A percentile compares a stretch with the other conserved stretches of the same genome.
Evolutionary conservation across 306 rosid genomes (phyloP).

Genomic region (Erythrophleum fordii): DNA sequence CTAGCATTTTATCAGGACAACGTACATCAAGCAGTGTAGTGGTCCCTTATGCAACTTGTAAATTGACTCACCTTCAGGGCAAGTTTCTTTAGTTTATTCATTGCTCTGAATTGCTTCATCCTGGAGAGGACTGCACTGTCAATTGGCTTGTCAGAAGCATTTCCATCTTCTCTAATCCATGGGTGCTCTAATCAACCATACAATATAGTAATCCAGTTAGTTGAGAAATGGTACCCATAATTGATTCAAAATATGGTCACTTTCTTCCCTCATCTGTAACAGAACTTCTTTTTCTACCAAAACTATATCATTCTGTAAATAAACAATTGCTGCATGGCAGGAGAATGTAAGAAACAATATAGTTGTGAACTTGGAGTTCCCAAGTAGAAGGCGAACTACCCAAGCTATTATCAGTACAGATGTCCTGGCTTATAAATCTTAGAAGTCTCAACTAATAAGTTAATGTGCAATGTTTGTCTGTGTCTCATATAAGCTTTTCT

Average conservation of each 20-base stretch:
- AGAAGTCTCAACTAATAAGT: too few relatives aligned
- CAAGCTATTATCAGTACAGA: not conserved
- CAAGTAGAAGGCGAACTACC: not conserved
- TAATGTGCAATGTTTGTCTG: too few relatives aligned
- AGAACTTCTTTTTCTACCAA: slow-evolving; percentile 1
- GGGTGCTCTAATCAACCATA: slow-evolving; percentile 75
- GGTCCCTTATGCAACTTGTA: slow-evolving; percentile 32
- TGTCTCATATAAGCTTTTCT: not conserved
- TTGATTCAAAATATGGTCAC: slow-evolving; percentile 4
- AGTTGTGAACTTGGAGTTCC: not conserved
- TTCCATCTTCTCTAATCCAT: slow-evolving; percentile 90
- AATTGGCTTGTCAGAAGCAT: slow-evolving; percentile 89
- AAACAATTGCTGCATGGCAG: slow-evolving; percentile 12
- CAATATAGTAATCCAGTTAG: slow-evolving; percentile 40
- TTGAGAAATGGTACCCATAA: slow-evolving; percentile 12
- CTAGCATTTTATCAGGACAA: slow-evolving; percentile 21
- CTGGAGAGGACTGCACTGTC: slow-evolving; percentile 93
- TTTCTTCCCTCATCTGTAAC: not conserved
- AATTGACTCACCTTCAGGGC: slow-evolving; percentile 70
- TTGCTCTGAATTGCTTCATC: slow-evolving; percentile 95
- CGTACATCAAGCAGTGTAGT: not conserved
- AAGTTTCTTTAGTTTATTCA: slow-evolving; percentile 92
- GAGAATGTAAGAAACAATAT: slow-evolving; percentile 17
- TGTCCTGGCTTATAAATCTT: too few relatives aligned
- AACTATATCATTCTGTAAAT: not conserved